Evolutionary conservation across 2,329 filamentous ascomycete genomes (phyloP), one percentile per base, ranked within the genome.

Genomic region (Cordyceps cicadae): DNA sequence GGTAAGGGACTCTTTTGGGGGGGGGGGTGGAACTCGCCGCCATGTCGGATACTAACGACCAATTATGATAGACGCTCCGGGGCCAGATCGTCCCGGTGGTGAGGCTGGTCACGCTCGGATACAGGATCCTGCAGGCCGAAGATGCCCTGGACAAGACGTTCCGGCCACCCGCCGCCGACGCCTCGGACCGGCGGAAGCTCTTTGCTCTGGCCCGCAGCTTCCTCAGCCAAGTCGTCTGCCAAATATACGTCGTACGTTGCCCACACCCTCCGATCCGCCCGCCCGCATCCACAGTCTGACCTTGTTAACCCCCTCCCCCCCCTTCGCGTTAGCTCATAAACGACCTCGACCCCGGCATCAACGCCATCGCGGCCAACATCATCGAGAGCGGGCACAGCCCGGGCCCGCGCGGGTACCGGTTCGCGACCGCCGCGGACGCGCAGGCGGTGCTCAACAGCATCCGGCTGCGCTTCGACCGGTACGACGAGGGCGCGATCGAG

Each of bases 261-360:
- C n/a, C n/a, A n/a, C n/a, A n/a, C n/a, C n/a, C n/a, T n/a, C n/a
- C n/a, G n/a, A n/a, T n/a, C n/a, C n/a, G n/a, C n/a, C n/a, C n/a
- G n/a, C n/a, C n/a, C n/a, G n/a, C n/a, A n/a, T n/a, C n/a, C n/a
- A n/a, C n/a, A n/a, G n/a, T n/a, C n/a, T 24, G 24, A 24, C 24
- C 24, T 24, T 24, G 24, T 24, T 24, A n/a, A n/a, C n/a, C n/a
- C n/a, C n/a, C n/a, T 24, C 49, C 8, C 7, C 8, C 5, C 3
- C 1, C n/a, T n/a, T n/a, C n/a, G n/a, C n/a, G n/a, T n/a, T 14
- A 62, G 61, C 56, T 62, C n/a, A 59, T 59, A 24, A 51, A 56
- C 6, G 21, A 59, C 12, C 32, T 59, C 14, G 61, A 62, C 8
- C 56, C 61, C 14, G 55, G 45, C 3, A 29, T 59, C 26, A 59